Percentiles rank a stretch among this genome's conserved stretches.
These are phyloP conservation scores for Talaromyces sp. DNA, from an alignment of 2,329 filamentous ascomycete genomes.

Conservation along the genomic window DNA sequence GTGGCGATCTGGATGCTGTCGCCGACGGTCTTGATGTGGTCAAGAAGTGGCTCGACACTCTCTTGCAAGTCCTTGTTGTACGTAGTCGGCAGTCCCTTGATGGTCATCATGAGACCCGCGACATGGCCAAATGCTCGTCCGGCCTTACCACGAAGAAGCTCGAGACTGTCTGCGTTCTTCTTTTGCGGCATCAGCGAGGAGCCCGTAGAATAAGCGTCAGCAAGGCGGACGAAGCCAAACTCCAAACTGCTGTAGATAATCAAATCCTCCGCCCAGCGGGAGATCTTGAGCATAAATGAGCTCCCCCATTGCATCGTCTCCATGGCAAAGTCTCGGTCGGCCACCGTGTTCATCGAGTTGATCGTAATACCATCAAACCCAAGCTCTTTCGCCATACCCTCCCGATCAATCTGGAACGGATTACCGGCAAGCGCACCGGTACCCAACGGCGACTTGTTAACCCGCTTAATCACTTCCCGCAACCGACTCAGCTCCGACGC, in stretches of 20 bases:
- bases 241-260: slow-evolving; percentile 77
- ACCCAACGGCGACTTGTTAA: slow-evolving; percentile 69
- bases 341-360: slow-evolving; percentile 74
- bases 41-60: slow-evolving; percentile 78
- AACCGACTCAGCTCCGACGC: slow-evolving; percentile 72
- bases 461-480: slow-evolving; percentile 66
- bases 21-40: slow-evolving; percentile 74
- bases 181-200: slow-evolving; percentile 78
- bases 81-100: slow-evolving; percentile 72
- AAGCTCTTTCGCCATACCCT: slow-evolving; percentile 73
- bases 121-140: slow-evolving; percentile 77
- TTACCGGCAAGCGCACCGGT: slow-evolving; percentile 78
- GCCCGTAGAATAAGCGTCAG: slow-evolving; percentile 76
- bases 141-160: slow-evolving; percentile 72
- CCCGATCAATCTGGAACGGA: slow-evolving; percentile 75
- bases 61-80: slow-evolving; percentile 96
- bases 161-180: slow-evolving; percentile 73
- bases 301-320: slow-evolving; percentile 78
- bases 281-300: slow-evolving; percentile 75
- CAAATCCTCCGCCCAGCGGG: slow-evolving; percentile 77
- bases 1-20: slow-evolving; percentile 81
- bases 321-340: slow-evolving; percentile 76
- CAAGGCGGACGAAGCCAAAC: slow-evolving; percentile 71
- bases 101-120: slow-evolving; percentile 72
- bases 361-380: slow-evolving; percentile 71